phyloP scores from a whole-genome alignment of 495 filamentous ascomycete species.

The Trichocladium uniseriatum region DNA sequence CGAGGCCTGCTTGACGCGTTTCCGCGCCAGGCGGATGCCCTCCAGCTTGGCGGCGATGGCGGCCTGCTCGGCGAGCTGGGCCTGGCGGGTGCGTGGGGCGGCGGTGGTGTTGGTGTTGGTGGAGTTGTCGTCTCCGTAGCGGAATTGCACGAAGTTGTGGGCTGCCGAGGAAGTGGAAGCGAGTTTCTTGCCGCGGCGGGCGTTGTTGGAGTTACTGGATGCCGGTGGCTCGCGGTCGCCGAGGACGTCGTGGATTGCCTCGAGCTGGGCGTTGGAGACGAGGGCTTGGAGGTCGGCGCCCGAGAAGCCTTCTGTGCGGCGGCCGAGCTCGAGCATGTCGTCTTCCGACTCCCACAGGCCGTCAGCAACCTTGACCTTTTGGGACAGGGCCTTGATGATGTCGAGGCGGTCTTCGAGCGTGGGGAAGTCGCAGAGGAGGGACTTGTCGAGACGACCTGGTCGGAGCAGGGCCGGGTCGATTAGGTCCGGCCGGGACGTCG shows the following conservation, averaged over 20 bases:
- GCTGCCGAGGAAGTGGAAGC: slow-evolving; percentile 1
- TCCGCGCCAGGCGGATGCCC: slow-evolving; percentile 58
- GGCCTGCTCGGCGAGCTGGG: slow-evolving; percentile 60
- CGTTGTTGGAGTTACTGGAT: slow-evolving; percentile 23
- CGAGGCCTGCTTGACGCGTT: slow-evolving; percentile 44
- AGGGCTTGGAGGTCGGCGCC: slow-evolving; percentile 93
- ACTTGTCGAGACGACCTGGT: slow-evolving; percentile 87
- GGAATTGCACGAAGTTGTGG: slow-evolving; percentile 69
- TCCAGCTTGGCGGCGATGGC: slow-evolving; percentile 66
- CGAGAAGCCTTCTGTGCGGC: slow-evolving; percentile 78
- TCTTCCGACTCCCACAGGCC: slow-evolving; percentile 46
- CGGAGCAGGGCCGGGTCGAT: slow-evolving; percentile 89
- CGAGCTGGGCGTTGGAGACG: slow-evolving; percentile 91
- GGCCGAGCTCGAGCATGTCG: slow-evolving; percentile 58
- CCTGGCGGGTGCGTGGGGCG: slow-evolving; percentile 45
- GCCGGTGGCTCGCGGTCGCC: slow-evolving; percentile 46
- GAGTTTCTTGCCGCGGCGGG: slow-evolving; percentile 11
- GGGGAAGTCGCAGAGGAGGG: slow-evolving; percentile 80
- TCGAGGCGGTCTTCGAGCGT: slow-evolving; percentile 68
- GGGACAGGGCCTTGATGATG: slow-evolving; percentile 71
- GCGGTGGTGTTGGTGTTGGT: slow-evolving; percentile 27
- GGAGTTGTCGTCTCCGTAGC: slow-evolving; percentile 56
- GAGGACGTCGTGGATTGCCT: slow-evolving; percentile 89
- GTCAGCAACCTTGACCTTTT: slow-evolving; percentile 61
- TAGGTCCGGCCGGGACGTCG: slow-evolving; percentile 80